Base-by-base conservation (phyloP, 345 rosid species). In the Eucalyptus marginata region DNA sequence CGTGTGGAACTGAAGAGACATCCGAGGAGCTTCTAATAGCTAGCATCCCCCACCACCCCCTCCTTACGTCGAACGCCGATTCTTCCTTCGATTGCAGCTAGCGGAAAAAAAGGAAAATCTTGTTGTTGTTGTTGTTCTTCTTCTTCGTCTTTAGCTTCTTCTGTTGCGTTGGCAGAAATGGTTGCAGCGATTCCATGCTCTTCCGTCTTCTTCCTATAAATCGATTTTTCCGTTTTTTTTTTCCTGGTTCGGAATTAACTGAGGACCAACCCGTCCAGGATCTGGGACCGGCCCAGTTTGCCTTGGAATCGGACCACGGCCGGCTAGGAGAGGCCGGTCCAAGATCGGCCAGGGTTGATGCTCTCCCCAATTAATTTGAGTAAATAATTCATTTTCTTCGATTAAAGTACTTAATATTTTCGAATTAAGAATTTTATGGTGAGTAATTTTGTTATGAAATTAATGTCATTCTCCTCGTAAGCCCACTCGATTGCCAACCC, bases 1-100 rank as follows among this genome's bases (percentile, higher is more conserved):
- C 40, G 85, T 89, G 92, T 89, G 90, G 93, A 92, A 86, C 81
- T 80, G 87, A 89, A 85, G 59, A 89, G 87, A 90, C 88, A 88
- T 90, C 91, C 88, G 93, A 92, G 92, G 92, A 89, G 93, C 91
- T 84, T 68, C 9, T 10, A 2, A 6, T 18, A 4, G 2, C 29
- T 7, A 7, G 58, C 10, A 52, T 52, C 15, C 33, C 40, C 4
- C 40, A 36, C 40, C 40, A 4, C 40, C 40, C 40, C 40, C 40
- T 5, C 40, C 40, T 10, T 11, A 43, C 5, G 44, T 76, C 47
- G 15, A 76, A 6, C 29, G 44, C 84, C 29, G 47, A 40, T 5
- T 40, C 84, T 40, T 20, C 84, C 25, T 33, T 18, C 44, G 81
- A 17, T 68, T 68, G 44, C 44, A 9, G 80, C 80, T 68, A 33